Evolutionary conservation across 495 filamentous ascomycete species (phyloP).

Genomic region (Xylaria acuta): DNA sequence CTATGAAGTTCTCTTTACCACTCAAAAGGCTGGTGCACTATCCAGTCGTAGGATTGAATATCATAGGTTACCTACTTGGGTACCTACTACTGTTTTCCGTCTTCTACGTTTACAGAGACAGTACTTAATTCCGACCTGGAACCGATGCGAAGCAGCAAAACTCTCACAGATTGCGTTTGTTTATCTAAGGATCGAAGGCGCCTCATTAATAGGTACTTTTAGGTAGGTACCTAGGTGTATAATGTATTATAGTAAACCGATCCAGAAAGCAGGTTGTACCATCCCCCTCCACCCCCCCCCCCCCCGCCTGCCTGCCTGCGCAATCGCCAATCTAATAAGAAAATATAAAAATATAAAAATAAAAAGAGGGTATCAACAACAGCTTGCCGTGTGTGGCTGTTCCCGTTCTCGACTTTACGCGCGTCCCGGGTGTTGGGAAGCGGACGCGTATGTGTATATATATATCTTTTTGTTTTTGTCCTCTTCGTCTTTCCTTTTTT

Average conservation of each 20-base stretch:
- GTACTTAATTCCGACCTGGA: not conserved
- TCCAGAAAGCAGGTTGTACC: not conserved
- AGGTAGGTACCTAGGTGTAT: not conserved
- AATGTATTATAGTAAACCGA: not conserved
- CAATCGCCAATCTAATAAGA: conserved; percentile 1
- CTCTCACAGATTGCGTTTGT: not conserved
- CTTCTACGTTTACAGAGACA: not conserved
- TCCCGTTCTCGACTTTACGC: not conserved
- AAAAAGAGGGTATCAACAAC: conserved; percentile 12
- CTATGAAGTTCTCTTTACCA: too few species aligned
- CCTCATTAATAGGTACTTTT: not conserved
- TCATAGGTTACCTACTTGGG: too few species aligned
- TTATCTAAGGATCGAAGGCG: not conserved
- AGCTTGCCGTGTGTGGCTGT: conserved; percentile 3
- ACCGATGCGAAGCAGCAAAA: not conserved
- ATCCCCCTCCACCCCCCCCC: too few species aligned
- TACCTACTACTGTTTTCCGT: too few species aligned
- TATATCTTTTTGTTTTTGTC: not conserved
- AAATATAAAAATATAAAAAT: not conserved
- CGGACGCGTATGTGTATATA: not conserved
- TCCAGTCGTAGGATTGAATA: too few species aligned
- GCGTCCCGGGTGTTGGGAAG: not conserved
- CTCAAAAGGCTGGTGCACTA: too few species aligned
- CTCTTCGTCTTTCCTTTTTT: not conserved
- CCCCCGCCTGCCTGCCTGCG: too few species aligned